Evolutionary conservation across 139 green algal species (phyloP), one percentile per base, ranked within the genome.

Genomic region (Prasinococcaceae sp.): DNA sequence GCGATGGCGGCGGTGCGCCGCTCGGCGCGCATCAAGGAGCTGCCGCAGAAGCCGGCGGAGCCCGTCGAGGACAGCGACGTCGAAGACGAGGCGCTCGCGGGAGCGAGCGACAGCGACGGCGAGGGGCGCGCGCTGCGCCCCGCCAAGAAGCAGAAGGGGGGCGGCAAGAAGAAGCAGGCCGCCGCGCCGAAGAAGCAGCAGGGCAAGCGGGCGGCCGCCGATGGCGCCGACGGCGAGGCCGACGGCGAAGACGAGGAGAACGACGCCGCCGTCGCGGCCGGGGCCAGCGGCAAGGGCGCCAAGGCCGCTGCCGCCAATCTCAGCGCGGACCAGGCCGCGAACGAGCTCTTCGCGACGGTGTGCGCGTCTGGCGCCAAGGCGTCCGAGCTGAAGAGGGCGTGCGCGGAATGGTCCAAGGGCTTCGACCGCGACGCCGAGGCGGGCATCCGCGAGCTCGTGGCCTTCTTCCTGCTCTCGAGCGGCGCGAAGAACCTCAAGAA

Each of bases 311-410:
- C 16, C 39, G 39, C 16, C 39, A 16, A 46, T 16, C 10, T 25
- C 39, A 16, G 20, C 17, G 39, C 16, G 10, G 39, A 46, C 39
- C 10, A 46, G 10, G 39, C 16, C 39, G 39, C 16, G 10, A 20
- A 46, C 39, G 39, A 46, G n/a, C n/a, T n/a, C n/a, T n/a, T n/a
- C n/a, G n/a, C 39, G 39, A 46, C 39, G 39, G 20, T 16, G 39
- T 25, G 10, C 5, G 20, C 39, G 39, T 25, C 39, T 9, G 20
- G 10, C 10, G 20, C 39, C 10, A 46, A 9, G 39, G 20, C 39
- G 39, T 25, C 39, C 10, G 20, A 9, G 39, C 16, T 16, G 39
- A 46, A 9, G 39, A 46, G 10, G 39, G 20, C 39, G 39, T n/a
- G 20, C 39, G 39, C 16, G 10, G 39, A 46, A 9, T 9, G 20